Evolutionary conservation across 2,329 filamentous ascomycete genomes (phyloP), one percentile per base, ranked within the genome.

Genomic region (Penicillium sp.): DNA sequence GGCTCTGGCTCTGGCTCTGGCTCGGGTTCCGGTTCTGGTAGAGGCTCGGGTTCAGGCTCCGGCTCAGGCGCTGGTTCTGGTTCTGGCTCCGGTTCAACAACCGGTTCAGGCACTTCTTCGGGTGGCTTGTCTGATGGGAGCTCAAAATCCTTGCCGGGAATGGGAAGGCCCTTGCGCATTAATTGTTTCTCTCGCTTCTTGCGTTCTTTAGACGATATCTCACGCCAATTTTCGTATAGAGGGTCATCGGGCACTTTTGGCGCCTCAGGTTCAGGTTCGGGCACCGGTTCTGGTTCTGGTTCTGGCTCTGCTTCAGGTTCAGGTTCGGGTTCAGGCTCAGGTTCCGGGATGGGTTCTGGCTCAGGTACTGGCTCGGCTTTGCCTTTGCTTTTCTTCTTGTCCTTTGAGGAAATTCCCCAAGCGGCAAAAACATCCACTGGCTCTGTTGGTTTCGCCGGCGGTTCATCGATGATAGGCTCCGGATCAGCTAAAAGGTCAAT

Each of bases 181-280:
- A 71, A 31, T 31, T 62, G 60, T 53, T 68, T 70, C 47, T 76
- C 74, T 53, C 76, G 75, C 60, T 76, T 77, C 65, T 81, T 80
- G 50, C 78, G 77, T 7, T 79, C 75, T 53, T 77, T 78, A 2
- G 73, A 72, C 23, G 68, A 70, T 54, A 74, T 65, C 13, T 55
- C 65, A 15, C 63, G 60, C 71, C 72, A 77, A 7, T 64, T 61
- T 13, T 74, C 70, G 40, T 74, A 72, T 4, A 72, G 61, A 45
- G 75, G 72, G 38, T 75, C 74, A 31, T 74, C 72, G 9, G 68
- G 69, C 5, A 68, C 64, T 31, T 61, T 53, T 23, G 60, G 54
- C 16, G 29, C 21, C 40, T 68, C 65, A 0, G 66, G 60, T 21
- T 64, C 65, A 2, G 66, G 66, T 19, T 69, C 61, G 0, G 65